Evolutionary conservation across 257 asterid species (phyloP).

Genomic region (Cinchona pubescens): DNA sequence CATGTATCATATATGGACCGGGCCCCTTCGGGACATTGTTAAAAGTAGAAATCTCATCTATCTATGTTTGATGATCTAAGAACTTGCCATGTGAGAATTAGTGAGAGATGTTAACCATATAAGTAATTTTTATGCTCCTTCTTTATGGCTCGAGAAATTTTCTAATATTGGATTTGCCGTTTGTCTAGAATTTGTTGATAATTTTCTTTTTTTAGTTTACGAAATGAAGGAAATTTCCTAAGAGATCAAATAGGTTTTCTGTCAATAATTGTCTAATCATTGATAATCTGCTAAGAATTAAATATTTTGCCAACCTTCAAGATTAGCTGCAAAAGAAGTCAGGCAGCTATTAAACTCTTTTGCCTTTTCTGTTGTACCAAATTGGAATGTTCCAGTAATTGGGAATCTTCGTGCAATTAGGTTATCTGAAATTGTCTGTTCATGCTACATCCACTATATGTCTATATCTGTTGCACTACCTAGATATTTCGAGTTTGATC

Average conservation of each 20-base stretch:
- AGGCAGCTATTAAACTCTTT: background rate
- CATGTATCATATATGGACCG: background rate
- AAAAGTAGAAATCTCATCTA: background rate
- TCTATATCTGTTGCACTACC: no score
- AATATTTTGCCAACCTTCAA: background rate
- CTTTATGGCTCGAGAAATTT: background rate
- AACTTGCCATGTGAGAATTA: background rate
- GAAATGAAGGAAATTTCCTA: background rate
- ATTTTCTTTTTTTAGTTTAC: background rate
- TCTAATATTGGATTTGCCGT: background rate
- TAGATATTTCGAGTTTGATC: background rate
- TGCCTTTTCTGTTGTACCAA: background rate
- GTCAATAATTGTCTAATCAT: background rate
- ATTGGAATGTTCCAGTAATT: background rate
- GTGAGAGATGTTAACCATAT: background rate
- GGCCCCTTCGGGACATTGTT: background rate
- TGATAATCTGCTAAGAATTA: background rate
- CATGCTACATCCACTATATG: background rate
- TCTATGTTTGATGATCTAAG: background rate
- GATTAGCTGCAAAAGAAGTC: background rate
- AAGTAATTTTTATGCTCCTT: background rate
- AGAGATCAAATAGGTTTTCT: background rate
- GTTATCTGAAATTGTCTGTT: background rate
- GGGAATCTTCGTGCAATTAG: background rate
- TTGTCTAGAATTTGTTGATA: background rate